Base-by-base conservation (phyloP, 2,329 filamentous ascomycete species). In the Waltergamsia citrina region DNA sequence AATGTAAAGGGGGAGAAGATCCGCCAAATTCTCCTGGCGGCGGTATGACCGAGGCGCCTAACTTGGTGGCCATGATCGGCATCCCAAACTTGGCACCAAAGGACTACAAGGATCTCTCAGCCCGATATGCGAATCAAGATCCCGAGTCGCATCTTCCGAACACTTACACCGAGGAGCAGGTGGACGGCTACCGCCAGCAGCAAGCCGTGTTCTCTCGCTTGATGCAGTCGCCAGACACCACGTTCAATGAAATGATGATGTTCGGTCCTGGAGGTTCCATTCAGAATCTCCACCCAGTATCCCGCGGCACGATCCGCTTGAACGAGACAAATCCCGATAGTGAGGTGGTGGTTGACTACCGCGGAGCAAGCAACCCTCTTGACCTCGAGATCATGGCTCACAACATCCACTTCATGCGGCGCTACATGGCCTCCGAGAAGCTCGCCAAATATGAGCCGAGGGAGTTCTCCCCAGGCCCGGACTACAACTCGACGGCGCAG, bases 211-310 rank as follows among this genome's bases (percentile, higher is more conserved):
- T 37, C 33, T 35, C 39, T 21, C 24, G 40, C 3, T 41, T 47
- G 21, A 40, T 48, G 43, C 39, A 40, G 12, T 41, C 41, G 15
- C 36, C 40, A 26, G 41, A 46, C 11, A 42, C 51, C 4, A 62
- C 63, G 40, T 61, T 70, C 45, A 67, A 63, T 32, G 54, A 52
- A 32, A 57, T 71, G 25, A 69, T 69, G 43, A 65, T 46, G 28
- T 36, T 37, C 32, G 40, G 41, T 0, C 43, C 47, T 7, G 42
- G 44, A 5, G 46, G 45, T 9, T 44, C 42, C 7, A 42, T 47
- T 14, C 41, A 47, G 35, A 48, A 44, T 31, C 38, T 50, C 16
- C 47, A 50, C 35, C 41, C 40, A 18, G 33, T 41, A 23, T 47
- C 43, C 4, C 46, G 45, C 20, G 47, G 47, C 28, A 42, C 33